Conservation (phyloP, 352 stramenopile species). For the Thalassiosira hispida region DNA sequence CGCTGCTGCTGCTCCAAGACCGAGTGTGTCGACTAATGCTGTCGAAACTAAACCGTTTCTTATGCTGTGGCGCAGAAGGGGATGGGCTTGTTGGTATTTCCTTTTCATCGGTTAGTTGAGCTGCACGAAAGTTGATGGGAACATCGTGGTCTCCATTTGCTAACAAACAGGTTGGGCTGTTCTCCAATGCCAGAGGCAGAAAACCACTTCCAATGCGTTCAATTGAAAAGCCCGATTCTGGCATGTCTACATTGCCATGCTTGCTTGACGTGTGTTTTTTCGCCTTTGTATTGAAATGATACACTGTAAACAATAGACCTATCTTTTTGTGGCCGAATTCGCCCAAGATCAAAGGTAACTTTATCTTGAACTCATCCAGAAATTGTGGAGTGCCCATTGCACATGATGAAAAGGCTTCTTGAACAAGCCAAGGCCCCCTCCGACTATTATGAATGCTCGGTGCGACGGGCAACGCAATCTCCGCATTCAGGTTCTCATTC, state of each 20-base stretch:
- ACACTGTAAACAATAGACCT: slow-evolving; percentile 79
- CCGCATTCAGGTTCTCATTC: slow-evolving; percentile 56
- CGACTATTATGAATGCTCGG: slow-evolving; percentile 80
- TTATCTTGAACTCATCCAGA: slow-evolving; percentile 49
- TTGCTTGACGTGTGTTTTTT: slow-evolving; percentile 50
- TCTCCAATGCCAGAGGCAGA: slow-evolving; percentile 63
- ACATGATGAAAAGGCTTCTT: slow-evolving; percentile 74
- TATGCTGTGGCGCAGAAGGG: slow-evolving; percentile 4
- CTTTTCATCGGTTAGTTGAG: slow-evolving; percentile 25
- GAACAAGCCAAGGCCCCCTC: slow-evolving; percentile 76
- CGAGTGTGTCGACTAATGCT: slow-evolving; percentile 15
- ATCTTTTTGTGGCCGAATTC: slow-evolving; percentile 22
- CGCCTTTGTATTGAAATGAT: slow-evolving; percentile 60
- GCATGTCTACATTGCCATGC: slow-evolving; percentile 16
- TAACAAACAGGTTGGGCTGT: slow-evolving; percentile 61
- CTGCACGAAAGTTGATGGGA: slow-evolving; percentile 64
- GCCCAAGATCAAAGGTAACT: slow-evolving; percentile 37
- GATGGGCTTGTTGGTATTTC: neutral
- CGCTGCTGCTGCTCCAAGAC: slow-evolving; percentile 25
- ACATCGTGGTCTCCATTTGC: slow-evolving; percentile 80
- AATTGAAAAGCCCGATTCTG: slow-evolving; percentile 40
- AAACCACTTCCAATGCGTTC: slow-evolving; percentile 76
- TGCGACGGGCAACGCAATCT: slow-evolving; percentile 61
- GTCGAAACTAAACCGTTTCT: slow-evolving; percentile 32
- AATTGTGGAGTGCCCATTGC: slow-evolving; percentile 71